phyloP scores from a whole-genome alignment of 78 protist genomes.

The Pigoraptor vietnamica region DNA sequence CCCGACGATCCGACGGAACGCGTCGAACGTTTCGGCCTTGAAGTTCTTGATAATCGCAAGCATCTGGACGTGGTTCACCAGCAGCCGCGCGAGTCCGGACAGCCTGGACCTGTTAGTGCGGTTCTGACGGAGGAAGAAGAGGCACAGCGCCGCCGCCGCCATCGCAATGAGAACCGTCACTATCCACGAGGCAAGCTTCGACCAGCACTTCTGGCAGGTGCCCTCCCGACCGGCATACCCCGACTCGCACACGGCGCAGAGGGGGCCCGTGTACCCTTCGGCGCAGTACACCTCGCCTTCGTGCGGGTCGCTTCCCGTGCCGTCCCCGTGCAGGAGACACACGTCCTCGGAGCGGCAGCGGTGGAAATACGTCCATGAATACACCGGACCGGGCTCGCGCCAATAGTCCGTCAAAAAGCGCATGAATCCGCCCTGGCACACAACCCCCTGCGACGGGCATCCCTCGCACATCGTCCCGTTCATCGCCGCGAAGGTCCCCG shows the following conservation, averaged over 20 bases:
- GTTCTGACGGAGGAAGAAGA: neutral
- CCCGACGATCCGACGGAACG: neutral
- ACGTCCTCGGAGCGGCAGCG: neutral
- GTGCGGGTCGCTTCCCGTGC: no score
- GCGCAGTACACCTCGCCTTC: neutral
- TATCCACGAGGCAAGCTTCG: neutral
- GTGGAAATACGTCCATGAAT: neutral
- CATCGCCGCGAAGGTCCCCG: neutral
- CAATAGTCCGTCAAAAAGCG: neutral
- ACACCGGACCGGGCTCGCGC: neutral
- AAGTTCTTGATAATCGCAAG: neutral
- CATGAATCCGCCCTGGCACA: neutral
- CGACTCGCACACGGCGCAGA: neutral
- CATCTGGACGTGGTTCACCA: neutral
- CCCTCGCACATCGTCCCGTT: neutral
- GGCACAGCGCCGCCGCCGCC: neutral
- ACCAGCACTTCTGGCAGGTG: neutral
- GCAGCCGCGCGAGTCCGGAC: neutral
- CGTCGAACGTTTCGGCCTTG: neutral
- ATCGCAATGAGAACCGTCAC: neutral
- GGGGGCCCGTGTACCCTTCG: neutral
- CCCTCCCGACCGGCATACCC: neutral
- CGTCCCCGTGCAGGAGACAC: neutral
- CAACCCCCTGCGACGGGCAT: neutral
- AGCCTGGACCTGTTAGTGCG: neutral